Conservation (phyloP, 2,329 filamentous ascomycete species). For the Colletotrichum australisinense region DNA sequence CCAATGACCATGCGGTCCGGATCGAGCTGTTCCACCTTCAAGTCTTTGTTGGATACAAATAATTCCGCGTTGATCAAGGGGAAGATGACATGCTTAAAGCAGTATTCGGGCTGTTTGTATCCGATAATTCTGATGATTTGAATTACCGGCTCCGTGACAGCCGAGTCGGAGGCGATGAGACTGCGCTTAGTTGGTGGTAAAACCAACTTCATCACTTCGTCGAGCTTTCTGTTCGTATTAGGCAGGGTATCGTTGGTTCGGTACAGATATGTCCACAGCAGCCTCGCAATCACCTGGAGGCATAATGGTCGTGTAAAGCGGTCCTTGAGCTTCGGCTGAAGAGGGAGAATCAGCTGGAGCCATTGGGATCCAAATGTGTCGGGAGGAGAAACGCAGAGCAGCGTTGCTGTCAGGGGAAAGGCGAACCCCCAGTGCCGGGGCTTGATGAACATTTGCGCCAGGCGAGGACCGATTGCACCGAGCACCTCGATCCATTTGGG, state of each 20-base stretch:
- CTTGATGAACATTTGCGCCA: conserved; percentile 89
- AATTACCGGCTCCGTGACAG: conserved; percentile 89
- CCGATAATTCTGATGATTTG: conserved; percentile 95
- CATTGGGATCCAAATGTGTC: conserved; percentile 89
- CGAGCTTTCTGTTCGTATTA: conserved; percentile 80
- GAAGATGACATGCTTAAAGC: conserved; percentile 93
- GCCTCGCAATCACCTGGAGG: conserved; percentile 87
- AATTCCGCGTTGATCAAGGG: conserved; percentile 92
- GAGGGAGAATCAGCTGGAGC: conserved; percentile 81
- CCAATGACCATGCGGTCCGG: conserved; percentile 98
- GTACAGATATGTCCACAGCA: conserved; percentile 96
- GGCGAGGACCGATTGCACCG: conserved; percentile 79
- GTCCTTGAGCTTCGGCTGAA: conserved; percentile 88
- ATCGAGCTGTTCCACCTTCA: conserved; percentile 92
- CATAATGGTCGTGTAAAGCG: conserved; percentile 81
- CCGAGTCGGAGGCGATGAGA: conserved; percentile 83
- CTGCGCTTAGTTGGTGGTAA: conserved; percentile 84
- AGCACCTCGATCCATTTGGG: conserved; percentile 91
- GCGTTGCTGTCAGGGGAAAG: conserved; percentile 87
- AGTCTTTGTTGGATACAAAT: conserved; percentile 80
- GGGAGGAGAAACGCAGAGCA: conserved; percentile 88
- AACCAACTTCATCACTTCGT: conserved; percentile 88
- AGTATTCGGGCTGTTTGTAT: conserved; percentile 92
- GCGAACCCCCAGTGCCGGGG: conserved; percentile 91
- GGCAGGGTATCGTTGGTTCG: conserved; percentile 79